phyloP scores from a whole-genome alignment of 257 asterid species.

The Solanum piurae region DNA sequence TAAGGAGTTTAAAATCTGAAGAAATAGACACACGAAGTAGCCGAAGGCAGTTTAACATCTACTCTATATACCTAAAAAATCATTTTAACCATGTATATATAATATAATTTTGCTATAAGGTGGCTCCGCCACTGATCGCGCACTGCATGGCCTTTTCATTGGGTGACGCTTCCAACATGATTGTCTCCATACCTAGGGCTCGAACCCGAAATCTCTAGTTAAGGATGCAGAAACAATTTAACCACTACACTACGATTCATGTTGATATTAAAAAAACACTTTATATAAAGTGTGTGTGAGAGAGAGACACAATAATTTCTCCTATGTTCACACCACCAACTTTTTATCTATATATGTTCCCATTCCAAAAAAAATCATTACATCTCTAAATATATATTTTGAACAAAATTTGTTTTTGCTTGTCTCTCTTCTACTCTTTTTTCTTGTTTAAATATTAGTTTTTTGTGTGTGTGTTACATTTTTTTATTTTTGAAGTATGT shows the following conservation, averaged over 20 bases:
- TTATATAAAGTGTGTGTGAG: background rate
- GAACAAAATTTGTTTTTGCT: background rate
- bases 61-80: too few relatives aligned
- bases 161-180: background rate
- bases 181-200: rapidly evolving
- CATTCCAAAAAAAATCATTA: background rate
- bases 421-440: background rate
- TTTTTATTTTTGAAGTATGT: constrained; percentile 19
- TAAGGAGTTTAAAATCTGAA: background rate
- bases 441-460: background rate
- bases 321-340: background rate
- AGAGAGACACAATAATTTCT: background rate
- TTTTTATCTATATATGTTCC: background rate
- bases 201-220: background rate
- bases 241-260: too few relatives aligned
- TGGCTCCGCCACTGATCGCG: rapidly evolving
- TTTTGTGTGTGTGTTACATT: background rate
- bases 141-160: rapidly evolving
- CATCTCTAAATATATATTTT: background rate
- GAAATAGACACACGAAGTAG: background rate
- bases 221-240: too few relatives aligned
- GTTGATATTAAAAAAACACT: too few relatives aligned
- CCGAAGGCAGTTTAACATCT: background rate
- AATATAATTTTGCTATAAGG: background rate
- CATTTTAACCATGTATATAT: too few relatives aligned